phyloP scores from a whole-genome alignment of 73 alveolate species.

The Paramecium biaurelia region DNA sequence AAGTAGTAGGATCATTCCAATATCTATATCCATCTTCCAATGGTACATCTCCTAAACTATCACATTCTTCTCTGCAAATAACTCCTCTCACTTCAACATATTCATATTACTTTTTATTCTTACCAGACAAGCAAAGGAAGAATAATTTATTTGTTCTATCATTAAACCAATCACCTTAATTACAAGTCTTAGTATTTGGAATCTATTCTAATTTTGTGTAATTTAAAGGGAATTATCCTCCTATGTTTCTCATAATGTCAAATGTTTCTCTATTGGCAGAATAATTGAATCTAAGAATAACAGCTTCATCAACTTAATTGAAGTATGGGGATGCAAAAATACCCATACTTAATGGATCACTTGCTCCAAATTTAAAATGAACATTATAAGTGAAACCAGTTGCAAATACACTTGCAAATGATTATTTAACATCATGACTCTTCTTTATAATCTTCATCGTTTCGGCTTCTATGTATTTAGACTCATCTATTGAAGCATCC shows the following conservation, averaged over 20 bases:
- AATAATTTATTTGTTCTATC: conserved; percentile 38
- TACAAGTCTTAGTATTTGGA: conserved; percentile 43
- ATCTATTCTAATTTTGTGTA: not conserved
- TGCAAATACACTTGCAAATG: conserved; percentile 47
- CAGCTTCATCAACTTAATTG: not conserved
- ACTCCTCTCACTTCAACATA: conserved; percentile 32
- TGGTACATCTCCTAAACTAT: not conserved
- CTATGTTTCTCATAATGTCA: conserved; percentile 44
- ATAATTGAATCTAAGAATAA: conserved; percentile 52
- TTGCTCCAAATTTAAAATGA: conserved; percentile 47
- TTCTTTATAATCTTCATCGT: conserved; percentile 47
- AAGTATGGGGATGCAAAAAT: conserved; percentile 57
- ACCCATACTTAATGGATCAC: conserved; percentile 38
- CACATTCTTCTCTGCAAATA: conserved; percentile 44
- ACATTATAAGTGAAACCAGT: conserved; percentile 50
- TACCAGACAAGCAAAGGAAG: conserved; percentile 46
- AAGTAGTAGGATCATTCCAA: conserved; percentile 11
- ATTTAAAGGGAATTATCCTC: not conserved
- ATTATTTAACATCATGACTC: conserved; percentile 19
- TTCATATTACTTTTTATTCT: conserved; percentile 26
- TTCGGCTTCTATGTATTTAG: not conserved
- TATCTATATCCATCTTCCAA: not conserved
- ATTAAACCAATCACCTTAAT: conserved; percentile 59
- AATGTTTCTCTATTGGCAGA: conserved; percentile 57
- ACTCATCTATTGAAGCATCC: not conserved